Evolutionary conservation across 257 asterid genomes (phyloP).

Genomic region (Scutellaria minor): DNA sequence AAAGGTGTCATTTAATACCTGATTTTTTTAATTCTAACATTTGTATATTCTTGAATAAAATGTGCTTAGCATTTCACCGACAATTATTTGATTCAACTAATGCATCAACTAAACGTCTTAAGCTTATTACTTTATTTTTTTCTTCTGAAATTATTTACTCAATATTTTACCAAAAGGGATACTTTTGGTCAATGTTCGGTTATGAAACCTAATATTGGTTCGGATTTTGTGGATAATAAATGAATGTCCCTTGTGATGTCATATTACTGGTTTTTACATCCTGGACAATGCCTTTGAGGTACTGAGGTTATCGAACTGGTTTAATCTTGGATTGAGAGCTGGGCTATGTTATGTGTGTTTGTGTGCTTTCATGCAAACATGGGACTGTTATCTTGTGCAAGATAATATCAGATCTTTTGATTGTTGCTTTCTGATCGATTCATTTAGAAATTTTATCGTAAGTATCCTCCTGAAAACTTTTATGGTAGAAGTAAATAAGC

Average conservation of each 20-base stretch:
- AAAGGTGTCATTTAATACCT: background rate
- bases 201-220: conserved; percentile 23
- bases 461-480: conserved; percentile 13
- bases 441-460: background rate
- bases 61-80: background rate
- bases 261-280: conserved; percentile 3
- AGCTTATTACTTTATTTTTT: background rate
- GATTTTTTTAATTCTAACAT: background rate
- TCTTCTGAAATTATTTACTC: background rate
- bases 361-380: conserved; percentile 10
- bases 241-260: background rate
- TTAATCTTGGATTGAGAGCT: background rate
- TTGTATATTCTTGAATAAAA: background rate
- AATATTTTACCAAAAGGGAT: background rate
- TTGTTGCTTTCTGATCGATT: conserved; percentile 2
- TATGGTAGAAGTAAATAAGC: background rate
- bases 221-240: conserved; percentile 7
- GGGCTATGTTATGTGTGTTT: background rate
- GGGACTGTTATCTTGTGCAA: background rate
- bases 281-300: conserved; percentile 10
- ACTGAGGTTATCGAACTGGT: background rate
- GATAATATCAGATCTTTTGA: background rate
- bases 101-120: background rate
- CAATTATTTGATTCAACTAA: background rate
- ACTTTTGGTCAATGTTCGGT: background rate